Conservation (phyloP, 2,329 filamentous ascomycete species). For the Endocalyx cinctus region DNA sequence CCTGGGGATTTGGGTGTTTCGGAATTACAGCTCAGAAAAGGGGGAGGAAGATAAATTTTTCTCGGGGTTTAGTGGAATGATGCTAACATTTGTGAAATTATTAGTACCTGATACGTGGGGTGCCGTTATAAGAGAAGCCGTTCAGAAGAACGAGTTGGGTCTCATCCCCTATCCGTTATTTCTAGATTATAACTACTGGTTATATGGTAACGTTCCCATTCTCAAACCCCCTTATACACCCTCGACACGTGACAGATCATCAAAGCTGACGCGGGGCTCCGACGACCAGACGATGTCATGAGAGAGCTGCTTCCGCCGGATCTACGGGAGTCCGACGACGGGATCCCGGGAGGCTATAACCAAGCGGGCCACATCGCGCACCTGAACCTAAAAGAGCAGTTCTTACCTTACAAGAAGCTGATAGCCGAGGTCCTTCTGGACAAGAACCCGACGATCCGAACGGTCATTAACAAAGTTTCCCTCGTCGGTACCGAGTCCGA, state of each 20-base stretch:
- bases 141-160: constrained; percentile 62
- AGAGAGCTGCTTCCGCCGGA: constrained; percentile 75
- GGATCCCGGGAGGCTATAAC: constrained; percentile 80
- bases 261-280: too few species aligned
- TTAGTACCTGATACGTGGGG: constrained; percentile 73
- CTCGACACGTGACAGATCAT: too few species aligned
- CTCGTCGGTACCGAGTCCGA: constrained; percentile 80
- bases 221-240: background rate
- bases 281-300: constrained; percentile 72
- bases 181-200: constrained; percentile 83
- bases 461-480: constrained; percentile 94
- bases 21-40: constrained; percentile 10
- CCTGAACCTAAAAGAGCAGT: constrained; percentile 80
- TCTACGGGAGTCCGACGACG: constrained; percentile 64
- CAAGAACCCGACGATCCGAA: constrained; percentile 77
- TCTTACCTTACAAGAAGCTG: constrained; percentile 78
- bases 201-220: constrained; percentile 53
- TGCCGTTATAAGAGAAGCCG: constrained; percentile 60
- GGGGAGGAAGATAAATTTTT: background rate
- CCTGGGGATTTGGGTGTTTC: too few species aligned
- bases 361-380: constrained; percentile 90
- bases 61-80: background rate
- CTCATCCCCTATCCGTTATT: constrained; percentile 71
- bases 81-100: constrained; percentile 4
- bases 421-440: constrained; percentile 84